phyloP scores from a whole-genome alignment of 805 yeast genomes.

The Komagataella ulmi region DNA sequence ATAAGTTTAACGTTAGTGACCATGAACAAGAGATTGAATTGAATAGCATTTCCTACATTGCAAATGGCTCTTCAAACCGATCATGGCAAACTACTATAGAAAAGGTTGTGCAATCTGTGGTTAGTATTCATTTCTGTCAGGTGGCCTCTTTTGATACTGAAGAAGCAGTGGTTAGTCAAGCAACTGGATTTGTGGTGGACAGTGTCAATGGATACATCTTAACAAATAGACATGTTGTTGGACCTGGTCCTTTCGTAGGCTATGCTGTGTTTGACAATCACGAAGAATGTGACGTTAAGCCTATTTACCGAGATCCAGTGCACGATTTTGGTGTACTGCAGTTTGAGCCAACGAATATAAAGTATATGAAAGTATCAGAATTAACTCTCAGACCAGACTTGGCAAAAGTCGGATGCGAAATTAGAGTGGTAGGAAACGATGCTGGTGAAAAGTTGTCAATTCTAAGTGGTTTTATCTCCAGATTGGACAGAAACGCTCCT shows the following conservation, averaged over 20 bases:
- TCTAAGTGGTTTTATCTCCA: constrained; percentile 71
- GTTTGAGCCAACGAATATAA: constrained; percentile 59
- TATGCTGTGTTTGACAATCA: constrained; percentile 89
- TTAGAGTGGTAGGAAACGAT: constrained; percentile 91
- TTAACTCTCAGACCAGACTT: constrained; percentile 64
- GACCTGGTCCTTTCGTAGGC: constrained; percentile 90
- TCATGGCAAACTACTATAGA: constrained; percentile 77
- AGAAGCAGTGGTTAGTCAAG: constrained; percentile 67
- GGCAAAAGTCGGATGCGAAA: constrained; percentile 86
- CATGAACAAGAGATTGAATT: constrained; percentile 19
- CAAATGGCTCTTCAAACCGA: background rate
- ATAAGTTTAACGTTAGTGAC: background rate
- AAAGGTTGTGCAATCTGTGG: constrained; percentile 73
- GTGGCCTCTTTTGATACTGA: constrained; percentile 85
- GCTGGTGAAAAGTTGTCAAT: constrained; percentile 91
- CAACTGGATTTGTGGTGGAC: constrained; percentile 94
- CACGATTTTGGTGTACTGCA: constrained; percentile 88
- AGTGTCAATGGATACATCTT: constrained; percentile 67
- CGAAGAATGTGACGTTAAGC: constrained; percentile 79
- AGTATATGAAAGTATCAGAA: constrained; percentile 60
- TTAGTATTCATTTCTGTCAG: constrained; percentile 79
- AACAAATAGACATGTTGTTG: constrained; percentile 91
- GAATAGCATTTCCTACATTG: background rate
- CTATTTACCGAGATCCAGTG: constrained; percentile 86
- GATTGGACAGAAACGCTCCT: constrained; percentile 89